Evolutionary conservation across 1,284 basidiomycete species (phyloP).

Genomic region (Rhizoctonia solani): DNA sequence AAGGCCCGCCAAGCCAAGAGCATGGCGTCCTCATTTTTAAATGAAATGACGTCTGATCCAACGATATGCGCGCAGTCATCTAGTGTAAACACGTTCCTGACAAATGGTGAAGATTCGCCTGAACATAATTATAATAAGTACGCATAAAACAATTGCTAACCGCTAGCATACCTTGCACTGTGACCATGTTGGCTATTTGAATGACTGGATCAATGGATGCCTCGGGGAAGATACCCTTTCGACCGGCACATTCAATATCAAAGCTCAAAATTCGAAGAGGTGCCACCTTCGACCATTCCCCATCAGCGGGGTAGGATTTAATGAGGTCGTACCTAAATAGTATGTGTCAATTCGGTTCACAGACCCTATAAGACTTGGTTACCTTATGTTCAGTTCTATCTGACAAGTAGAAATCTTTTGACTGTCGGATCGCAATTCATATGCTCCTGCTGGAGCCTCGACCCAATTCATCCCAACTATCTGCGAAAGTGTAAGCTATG

Average conservation of each 20-base stretch:
- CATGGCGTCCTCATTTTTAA: conserved; percentile 72
- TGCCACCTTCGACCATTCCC: conserved; percentile 86
- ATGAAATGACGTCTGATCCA: conserved; percentile 91
- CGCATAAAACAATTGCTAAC: not conserved
- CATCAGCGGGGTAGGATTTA: conserved; percentile 87
- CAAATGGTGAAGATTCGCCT: conserved; percentile 90
- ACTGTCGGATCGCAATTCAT: conserved; percentile 60
- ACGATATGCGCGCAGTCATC: conserved; percentile 92
- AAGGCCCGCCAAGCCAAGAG: conserved; percentile 84
- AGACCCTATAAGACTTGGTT: conserved; percentile 41
- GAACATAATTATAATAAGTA: conserved; percentile 34
- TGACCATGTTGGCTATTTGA: conserved; percentile 98
- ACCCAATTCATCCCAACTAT: conserved; percentile 98
- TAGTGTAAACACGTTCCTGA: conserved; percentile 94
- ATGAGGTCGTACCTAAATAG: conserved; percentile 72
- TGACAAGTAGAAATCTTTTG: conserved; percentile 81
- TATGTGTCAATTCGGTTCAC: not conserved
- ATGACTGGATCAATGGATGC: conserved; percentile 88
- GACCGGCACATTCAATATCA: conserved; percentile 95
- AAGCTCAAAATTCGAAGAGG: conserved; percentile 92
- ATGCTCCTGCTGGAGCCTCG: conserved; percentile 81
- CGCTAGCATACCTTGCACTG: conserved; percentile 71
- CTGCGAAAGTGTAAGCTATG: conserved; percentile 48
- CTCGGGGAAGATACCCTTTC: conserved; percentile 95
- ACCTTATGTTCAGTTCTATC: conserved; percentile 80